These are phyloP conservation scores for Sclerotinia glacialis DNA, from an alignment of 2,329 filamentous ascomycete genomes.

Conservation along the genomic window DNA sequence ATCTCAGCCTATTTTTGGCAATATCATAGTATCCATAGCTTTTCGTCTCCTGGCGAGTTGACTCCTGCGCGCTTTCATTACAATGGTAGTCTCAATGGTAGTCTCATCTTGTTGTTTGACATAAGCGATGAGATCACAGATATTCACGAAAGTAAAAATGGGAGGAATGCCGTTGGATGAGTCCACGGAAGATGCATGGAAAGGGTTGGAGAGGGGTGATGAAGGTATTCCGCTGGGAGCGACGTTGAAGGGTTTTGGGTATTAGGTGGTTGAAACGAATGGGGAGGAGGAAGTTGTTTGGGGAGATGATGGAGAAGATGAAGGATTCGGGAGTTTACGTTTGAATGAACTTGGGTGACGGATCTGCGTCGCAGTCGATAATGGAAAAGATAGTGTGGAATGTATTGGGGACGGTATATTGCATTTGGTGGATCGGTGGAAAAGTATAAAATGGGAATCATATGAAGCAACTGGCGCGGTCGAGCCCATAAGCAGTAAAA, in stretches of 20 bases:
- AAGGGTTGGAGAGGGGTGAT: slow-evolving; percentile 26
- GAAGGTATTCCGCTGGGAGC: slow-evolving; percentile 30
- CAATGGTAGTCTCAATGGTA: not conserved
- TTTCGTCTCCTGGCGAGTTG: not conserved
- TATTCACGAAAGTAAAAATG: not conserved
- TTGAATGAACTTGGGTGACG: not conserved
- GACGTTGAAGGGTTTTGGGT: slow-evolving; percentile 3
- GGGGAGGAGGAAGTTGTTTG: slow-evolving; percentile 6
- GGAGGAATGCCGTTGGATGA: slow-evolving; percentile 48
- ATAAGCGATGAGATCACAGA: slow-evolving; percentile 4
- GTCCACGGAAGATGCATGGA: slow-evolving; percentile 43
- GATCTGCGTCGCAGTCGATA: too few species aligned
- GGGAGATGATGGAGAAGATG: not conserved
- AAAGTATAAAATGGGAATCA: not conserved
- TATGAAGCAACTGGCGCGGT: not conserved
- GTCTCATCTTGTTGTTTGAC: not conserved
- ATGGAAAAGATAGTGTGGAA: too few species aligned
- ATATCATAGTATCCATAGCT: not conserved
- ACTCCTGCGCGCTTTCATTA: not conserved
- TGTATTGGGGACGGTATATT: too few species aligned
- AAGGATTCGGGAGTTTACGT: not conserved
- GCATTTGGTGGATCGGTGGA: not conserved
- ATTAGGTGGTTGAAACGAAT: slow-evolving; percentile 2
- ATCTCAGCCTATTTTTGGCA: not conserved
- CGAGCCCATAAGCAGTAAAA: not conserved